These are phyloP conservation scores for Carpinus viminea DNA, from an alignment of 306 rosid species.

Conservation along the genomic window DNA sequence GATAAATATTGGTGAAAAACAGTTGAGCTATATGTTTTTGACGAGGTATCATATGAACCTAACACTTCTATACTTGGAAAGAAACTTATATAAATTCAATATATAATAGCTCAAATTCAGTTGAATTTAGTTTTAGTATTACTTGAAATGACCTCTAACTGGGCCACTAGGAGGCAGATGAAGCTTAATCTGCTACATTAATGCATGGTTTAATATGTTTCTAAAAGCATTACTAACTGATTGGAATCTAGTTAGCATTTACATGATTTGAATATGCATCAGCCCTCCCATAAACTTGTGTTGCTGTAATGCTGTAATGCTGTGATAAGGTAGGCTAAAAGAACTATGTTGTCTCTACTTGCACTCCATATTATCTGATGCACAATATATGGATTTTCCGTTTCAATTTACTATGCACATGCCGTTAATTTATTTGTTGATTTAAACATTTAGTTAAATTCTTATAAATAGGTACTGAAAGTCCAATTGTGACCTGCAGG, in stretches of 20 bases:
- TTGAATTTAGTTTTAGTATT: background rate
- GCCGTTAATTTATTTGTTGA: background rate
- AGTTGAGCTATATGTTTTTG: background rate
- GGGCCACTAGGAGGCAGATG: background rate
- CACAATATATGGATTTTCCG: background rate
- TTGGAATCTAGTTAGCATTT: too few species aligned
- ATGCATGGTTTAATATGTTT: too few species aligned
- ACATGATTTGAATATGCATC: too few species aligned
- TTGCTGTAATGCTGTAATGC: background rate
- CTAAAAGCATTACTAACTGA: too few species aligned
- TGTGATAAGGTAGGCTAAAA: background rate
- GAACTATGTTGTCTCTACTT: background rate
- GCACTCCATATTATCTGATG: background rate
- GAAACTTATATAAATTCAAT: background rate
- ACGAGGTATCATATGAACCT: background rate
- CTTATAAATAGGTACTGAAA: background rate
- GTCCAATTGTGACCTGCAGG: background rate
- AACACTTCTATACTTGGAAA: background rate
- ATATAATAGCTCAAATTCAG: background rate
- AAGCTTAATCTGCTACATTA: background rate
- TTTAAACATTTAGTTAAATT: background rate
- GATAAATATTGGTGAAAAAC: background rate
- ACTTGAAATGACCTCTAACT: background rate
- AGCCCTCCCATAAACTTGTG: background rate
- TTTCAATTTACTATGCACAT: background rate